A percentile compares a stretch with the other conserved stretches of the same genome.
Evolutionary conservation across 768 basidiomycete species (phyloP).

Genomic region (Tulasnella sp.): DNA sequence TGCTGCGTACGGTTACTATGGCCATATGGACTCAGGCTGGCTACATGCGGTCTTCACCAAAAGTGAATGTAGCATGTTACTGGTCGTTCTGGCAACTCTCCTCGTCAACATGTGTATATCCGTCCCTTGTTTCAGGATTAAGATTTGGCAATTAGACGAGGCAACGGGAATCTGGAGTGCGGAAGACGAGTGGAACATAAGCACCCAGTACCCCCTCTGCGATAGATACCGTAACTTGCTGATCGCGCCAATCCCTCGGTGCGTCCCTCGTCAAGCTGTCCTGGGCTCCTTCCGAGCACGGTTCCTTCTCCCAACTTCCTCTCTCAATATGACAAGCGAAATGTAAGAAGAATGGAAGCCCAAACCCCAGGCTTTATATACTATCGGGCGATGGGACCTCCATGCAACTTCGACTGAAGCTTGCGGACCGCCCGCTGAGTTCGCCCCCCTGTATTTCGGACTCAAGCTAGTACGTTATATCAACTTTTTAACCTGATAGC

Average conservation of each 20-base stretch:
- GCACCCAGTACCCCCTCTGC: slow-evolving; percentile 30
- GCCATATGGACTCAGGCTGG: slow-evolving; percentile 71
- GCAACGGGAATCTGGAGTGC: slow-evolving; percentile 66
- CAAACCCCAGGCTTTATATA: slow-evolving; percentile 34
- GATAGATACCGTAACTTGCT: not conserved
- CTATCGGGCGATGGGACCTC: slow-evolving; percentile 62
- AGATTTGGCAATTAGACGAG: slow-evolving; percentile 79
- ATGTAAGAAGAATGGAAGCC: slow-evolving; percentile 63
- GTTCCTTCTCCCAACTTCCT: slow-evolving; percentile 79
- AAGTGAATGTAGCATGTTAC: slow-evolving; percentile 43
- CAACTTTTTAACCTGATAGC: not conserved
- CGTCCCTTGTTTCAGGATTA: slow-evolving; percentile 53
- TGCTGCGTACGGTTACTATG: slow-evolving; percentile 88
- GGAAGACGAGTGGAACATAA: slow-evolving; percentile 89
- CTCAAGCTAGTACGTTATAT: slow-evolving; percentile 67
- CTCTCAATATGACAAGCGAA: slow-evolving; percentile 88
- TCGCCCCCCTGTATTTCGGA: slow-evolving; percentile 85
- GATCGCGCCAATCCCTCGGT: slow-evolving; percentile 73
- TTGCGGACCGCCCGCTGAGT: slow-evolving; percentile 79
- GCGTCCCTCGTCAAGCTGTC: slow-evolving; percentile 69
- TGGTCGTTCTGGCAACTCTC: slow-evolving; percentile 30
- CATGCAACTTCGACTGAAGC: slow-evolving; percentile 75
- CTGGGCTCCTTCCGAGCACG: slow-evolving; percentile 94
- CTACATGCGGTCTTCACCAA: slow-evolving; percentile 80
- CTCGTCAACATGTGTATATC: slow-evolving; percentile 29